Base-by-base conservation (phyloP, 345 rosid genomes). In the Linum tenue region DNA sequence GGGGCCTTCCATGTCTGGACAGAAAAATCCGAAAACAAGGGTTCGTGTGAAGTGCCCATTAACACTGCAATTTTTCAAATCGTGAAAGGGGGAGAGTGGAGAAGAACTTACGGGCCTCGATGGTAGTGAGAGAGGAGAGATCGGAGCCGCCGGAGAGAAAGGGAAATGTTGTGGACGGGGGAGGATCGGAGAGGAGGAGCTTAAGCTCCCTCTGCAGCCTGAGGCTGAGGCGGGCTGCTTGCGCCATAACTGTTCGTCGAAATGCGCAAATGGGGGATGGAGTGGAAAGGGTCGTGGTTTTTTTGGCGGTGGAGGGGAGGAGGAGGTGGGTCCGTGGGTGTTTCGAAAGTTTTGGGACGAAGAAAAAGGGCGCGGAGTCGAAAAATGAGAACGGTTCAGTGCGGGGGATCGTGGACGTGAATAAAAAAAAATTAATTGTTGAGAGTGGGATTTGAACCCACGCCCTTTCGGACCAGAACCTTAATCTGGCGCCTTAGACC, bases 401-500 rank as follows among this genome's bases (percentile, higher is more conserved):
- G 31, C 31, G 31, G 31, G 31, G 31, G 31, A 22, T 22, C 31
- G 31, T 22, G 31, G 31, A 22, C 31, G 31, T 22, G 31, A 0
- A 22, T 22, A 22, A 22, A 22, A 22, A 22, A 22, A 1, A 22
- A 22, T 22, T 22, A 22, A 22, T 1, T 37, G 16, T 61, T 61
- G 35, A 40, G 31, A 61, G 22, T 61, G 50, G 0, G 22, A 38
- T 5, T 14, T 37, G 50, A 61, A 12, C 90, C 95, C 91, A 84
- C 89, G 90, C 86, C 91, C 91, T 88, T 86, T 89, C 95, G 89
- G 89, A 95, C 96, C 88, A 88, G 90, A 86, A 91, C 97, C 99
- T 86, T 88, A 88, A 90, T 86, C 95, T 86, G 90, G 91, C 95
- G 92, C 92, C 97, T 88, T 86, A 83, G 88, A 85, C 97, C 92